Percentiles rank a stretch among this genome's conserved stretches.
Evolutionary conservation across 495 filamentous ascomycete genomes (phyloP).

Genomic region (Penicillium malachiteum): DNA sequence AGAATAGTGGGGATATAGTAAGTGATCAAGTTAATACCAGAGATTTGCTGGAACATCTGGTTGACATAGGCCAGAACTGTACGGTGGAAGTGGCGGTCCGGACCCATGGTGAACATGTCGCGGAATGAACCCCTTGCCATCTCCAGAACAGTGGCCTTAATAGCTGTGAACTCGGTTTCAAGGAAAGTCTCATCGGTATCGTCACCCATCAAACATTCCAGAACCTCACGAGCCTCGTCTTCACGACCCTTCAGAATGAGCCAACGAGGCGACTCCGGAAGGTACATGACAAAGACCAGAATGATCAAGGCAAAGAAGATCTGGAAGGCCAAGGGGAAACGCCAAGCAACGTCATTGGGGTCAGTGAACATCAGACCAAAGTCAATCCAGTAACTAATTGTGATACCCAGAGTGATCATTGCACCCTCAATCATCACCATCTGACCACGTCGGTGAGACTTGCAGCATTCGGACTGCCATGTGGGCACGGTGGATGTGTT

Average conservation of each 20-base stretch:
- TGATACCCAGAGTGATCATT: constrained; percentile 70
- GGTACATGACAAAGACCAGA: constrained; percentile 57
- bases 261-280: constrained; percentile 76
- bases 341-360: constrained; percentile 64
- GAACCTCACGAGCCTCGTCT: constrained; percentile 62
- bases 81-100: constrained; percentile 74
- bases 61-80: constrained; percentile 70
- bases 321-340: constrained; percentile 74
- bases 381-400: constrained; percentile 74
- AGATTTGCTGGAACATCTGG: constrained; percentile 77
- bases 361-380: constrained; percentile 67
- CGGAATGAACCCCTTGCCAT: constrained; percentile 63
- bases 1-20: constrained; percentile 72
- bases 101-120: constrained; percentile 71
- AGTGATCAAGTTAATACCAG: constrained; percentile 73
- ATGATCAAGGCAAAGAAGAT: constrained; percentile 65
- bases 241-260: constrained; percentile 67
- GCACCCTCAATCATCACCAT: constrained; percentile 78
- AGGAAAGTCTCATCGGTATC: constrained; percentile 53
- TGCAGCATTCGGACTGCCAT: constrained; percentile 76
- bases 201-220: constrained; percentile 59
- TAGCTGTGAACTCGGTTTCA: constrained; percentile 63
- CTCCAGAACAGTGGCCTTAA: constrained; percentile 74
- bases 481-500: constrained; percentile 69
- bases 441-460: constrained; percentile 69